Conservation (phyloP, 441 rosid genomes). For the Eutrema salsugineum region DNA sequence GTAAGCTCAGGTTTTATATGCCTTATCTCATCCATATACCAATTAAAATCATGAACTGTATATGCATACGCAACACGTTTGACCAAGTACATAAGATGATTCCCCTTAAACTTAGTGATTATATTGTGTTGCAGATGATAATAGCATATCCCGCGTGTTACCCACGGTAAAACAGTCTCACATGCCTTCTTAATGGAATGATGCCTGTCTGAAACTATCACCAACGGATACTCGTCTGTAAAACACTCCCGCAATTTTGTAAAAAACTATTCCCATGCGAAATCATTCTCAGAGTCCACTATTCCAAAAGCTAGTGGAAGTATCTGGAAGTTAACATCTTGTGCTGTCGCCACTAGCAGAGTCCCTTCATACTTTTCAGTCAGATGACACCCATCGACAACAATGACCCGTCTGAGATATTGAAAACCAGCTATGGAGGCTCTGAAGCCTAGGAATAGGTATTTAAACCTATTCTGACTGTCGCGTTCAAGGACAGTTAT, state of each 20-base stretch:
- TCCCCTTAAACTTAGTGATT: background rate
- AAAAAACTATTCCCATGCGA: background rate
- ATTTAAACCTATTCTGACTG: no score
- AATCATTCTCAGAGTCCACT: no score
- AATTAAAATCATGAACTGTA: no score
- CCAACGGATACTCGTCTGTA: no score
- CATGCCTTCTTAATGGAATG: background rate
- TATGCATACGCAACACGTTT: no score
- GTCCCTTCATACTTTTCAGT: background rate
- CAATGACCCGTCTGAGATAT: background rate
- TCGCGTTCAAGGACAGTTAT: background rate
- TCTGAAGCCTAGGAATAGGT: background rate
- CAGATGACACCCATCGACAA: background rate
- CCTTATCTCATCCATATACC: no score
- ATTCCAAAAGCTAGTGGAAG: no score
- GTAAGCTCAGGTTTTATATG: no score
- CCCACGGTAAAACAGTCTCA: background rate
- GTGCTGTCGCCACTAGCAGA: background rate
- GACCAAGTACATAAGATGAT: background rate
- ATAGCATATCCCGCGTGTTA: background rate
- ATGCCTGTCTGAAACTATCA: no score
- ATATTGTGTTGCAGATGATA: background rate
- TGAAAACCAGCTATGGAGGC: background rate
- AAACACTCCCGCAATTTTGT: no score
- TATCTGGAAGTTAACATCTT: no score